These are phyloP conservation scores for Mycena crocata DNA, from an alignment of 768 basidiomycete species.

Conservation along the genomic window DNA sequence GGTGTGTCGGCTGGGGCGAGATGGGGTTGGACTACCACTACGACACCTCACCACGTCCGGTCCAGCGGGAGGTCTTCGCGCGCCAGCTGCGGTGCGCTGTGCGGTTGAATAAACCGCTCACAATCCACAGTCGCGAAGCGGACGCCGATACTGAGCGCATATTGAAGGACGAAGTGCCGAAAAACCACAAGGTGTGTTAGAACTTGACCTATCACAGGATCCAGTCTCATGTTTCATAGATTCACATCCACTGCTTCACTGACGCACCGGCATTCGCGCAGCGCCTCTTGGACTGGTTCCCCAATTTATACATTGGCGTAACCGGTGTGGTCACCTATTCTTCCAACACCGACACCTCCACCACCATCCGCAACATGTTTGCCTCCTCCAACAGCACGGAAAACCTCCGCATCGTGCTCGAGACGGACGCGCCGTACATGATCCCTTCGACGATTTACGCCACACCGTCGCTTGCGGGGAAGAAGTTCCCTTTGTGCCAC, in stretches of 20 bases:
- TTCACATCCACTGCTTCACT: slow-evolving; percentile 92
- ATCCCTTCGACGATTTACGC: slow-evolving; percentile 80
- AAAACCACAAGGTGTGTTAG: slow-evolving; percentile 71
- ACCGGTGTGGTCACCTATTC: slow-evolving; percentile 89
- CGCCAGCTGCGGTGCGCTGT: slow-evolving; percentile 80
- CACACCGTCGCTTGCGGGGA: slow-evolving; percentile 57
- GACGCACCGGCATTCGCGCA: slow-evolving; percentile 81
- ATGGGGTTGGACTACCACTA: slow-evolving; percentile 92
- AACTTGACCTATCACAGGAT: no score
- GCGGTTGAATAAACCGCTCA: slow-evolving; percentile 77
- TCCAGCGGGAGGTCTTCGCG: slow-evolving; percentile 74
- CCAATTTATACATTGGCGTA: slow-evolving; percentile 86
- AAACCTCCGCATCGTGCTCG: slow-evolving; percentile 69
- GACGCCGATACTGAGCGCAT: slow-evolving; percentile 86
- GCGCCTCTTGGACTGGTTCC: slow-evolving; percentile 79
- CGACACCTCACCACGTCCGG: slow-evolving; percentile 75
- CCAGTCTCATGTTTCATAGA: no score
- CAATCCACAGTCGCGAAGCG: slow-evolving; percentile 89
- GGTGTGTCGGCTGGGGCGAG: slow-evolving; percentile 91
- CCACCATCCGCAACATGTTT: slow-evolving; percentile 69
- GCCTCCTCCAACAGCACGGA: slow-evolving; percentile 33
- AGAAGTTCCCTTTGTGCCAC: slow-evolving; percentile 77
- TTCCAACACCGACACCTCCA: slow-evolving; percentile 77
- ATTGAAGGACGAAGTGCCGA: slow-evolving; percentile 80
- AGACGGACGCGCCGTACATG: slow-evolving; percentile 93